Base-by-base conservation (phyloP, 805 yeast genomes). In the Teunomyces panamensis region DNA sequence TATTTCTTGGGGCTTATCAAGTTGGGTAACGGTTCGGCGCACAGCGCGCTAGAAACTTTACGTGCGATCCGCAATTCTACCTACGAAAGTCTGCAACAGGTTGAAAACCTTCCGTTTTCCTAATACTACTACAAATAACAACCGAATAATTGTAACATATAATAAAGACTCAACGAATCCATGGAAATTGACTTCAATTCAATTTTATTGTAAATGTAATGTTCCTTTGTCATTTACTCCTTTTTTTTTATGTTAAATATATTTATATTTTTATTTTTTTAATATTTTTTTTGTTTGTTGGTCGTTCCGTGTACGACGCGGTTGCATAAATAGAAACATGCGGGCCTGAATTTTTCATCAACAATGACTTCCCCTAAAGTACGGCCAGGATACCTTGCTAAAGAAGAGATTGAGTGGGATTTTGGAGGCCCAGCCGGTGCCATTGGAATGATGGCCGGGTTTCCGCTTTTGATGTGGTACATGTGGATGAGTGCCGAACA, bases 391-490 rank as follows among this genome's bases (percentile, higher is more conserved):
- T 69, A 70, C 52, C 46, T 70, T 11, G 57, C 65, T 28, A 65
- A 65, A 34, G 80, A 80, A 46, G 76, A 82, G 47, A 77, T 81
- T 50, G 92, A 83, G 59, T 89, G 81, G 73, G 98, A 94, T 57
- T 94, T 92, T 62, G 99, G 99, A 44, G 98, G 98, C 0, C 85
- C 95, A 24, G 67, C 75, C 5, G 99, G 99, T 48, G 96, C 89
- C 43, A 49, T 84, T 16, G 92, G 91, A 5, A 92, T 94, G 98
- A 81, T 92, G 84, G 63, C 81, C 39, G 96, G 96, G 3, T 94
- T 94, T 72, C 99, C 99, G 6, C 62, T 85, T 42, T 75, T 94
- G 61, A 94, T 94, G 99, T 89, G 85, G 77, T 94, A 94, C 70
- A 86, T 94, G 94, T 92, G 96, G 95, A 83, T 92, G 46, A 79